Conservation (phyloP, 2,329 filamentous ascomycete species). For the Penicillium aurantiogriseum region DNA sequence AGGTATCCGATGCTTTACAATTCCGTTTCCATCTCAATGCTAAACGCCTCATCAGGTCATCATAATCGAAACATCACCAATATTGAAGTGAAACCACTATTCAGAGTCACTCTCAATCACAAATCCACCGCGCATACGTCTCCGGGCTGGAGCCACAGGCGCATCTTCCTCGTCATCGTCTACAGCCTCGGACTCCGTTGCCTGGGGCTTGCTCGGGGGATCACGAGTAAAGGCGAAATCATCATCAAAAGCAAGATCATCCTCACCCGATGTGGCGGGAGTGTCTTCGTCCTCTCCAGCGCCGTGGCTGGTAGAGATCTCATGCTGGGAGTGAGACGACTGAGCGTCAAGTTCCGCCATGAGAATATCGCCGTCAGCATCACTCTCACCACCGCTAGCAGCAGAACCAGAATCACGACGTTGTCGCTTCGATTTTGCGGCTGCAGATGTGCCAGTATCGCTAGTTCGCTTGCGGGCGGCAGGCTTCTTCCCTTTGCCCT, state of each 20-base stretch:
- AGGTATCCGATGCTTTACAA: conserved; percentile 10
- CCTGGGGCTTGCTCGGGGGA: conserved; percentile 16
- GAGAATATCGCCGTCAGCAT: conserved; percentile 34
- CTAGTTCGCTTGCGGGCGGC: conserved; percentile 32
- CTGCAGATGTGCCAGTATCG: conserved; percentile 26
- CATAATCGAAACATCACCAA: conserved; percentile 3
- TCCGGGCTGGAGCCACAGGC: conserved; percentile 30
- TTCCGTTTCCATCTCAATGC: conserved; percentile 9
- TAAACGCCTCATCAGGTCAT: conserved; percentile 32
- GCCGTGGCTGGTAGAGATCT: conserved; percentile 17
- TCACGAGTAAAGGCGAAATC: conserved; percentile 35
- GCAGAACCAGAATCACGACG: conserved; percentile 25
- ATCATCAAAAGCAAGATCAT: conserved; percentile 37
- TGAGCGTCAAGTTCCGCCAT: conserved; percentile 27
- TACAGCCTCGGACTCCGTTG: conserved; percentile 7
- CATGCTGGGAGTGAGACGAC: conserved; percentile 19
- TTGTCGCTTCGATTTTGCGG: conserved; percentile 30
- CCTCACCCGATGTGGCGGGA: conserved; percentile 29
- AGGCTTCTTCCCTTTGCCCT: conserved; percentile 29
- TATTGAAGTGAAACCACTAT: conserved; percentile 18
- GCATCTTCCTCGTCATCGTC: conserved; percentile 36
- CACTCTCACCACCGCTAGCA: conserved; percentile 15
- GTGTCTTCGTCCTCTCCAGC: conserved; percentile 23
- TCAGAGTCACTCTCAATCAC: conserved; percentile 47
- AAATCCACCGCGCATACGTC: conserved; percentile 41